A percentile compares a stretch with the other conserved stretches of the same genome.
These are phyloP conservation scores for Clarireedia hainanense DNA, from an alignment of 2,329 filamentous ascomycete species.

Conservation along the genomic window DNA sequence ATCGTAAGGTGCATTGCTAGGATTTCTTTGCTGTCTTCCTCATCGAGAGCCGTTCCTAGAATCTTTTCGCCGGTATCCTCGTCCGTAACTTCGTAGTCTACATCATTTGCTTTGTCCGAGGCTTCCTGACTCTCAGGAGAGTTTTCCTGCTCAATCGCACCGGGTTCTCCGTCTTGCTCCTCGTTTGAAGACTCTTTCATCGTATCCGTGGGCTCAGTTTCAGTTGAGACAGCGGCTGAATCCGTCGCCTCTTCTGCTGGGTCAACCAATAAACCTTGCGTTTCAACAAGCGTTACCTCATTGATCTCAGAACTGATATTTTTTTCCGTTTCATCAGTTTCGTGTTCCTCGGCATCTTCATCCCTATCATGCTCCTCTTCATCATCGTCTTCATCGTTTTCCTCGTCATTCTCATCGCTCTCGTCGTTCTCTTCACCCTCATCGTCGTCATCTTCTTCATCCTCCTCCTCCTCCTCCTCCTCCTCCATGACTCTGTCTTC, in stretches of 20 bases:
- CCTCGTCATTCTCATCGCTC: slow-evolving; percentile 8
- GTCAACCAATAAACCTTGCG: slow-evolving; percentile 19
- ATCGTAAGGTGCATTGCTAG: slow-evolving; percentile 46
- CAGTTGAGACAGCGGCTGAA: slow-evolving; percentile 14
- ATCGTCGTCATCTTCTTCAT: slow-evolving; percentile 4
- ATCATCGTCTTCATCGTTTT: slow-evolving; percentile 3
- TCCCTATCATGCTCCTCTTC: not conserved
- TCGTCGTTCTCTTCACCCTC: slow-evolving; percentile 10
- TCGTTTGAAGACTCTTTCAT: no score
- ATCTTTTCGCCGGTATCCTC: not conserved
- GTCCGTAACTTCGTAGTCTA: not conserved
- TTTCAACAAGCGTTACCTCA: slow-evolving; percentile 12
- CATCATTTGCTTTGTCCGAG: not conserved
- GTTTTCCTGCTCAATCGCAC: no score
- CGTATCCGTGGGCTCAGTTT: not conserved
- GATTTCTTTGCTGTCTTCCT: slow-evolving; percentile 1
- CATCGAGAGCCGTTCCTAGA: not conserved
- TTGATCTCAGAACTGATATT: slow-evolving; percentile 13
- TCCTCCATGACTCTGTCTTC: not conserved
- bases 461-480: slow-evolving; percentile 8
- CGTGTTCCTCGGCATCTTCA: not conserved
- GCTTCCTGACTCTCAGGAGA: no score
- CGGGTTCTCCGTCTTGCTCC: no score
- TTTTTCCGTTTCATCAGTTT: not conserved
- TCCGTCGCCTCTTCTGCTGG: slow-evolving; percentile 3